Base-by-base conservation (phyloP, 345 rosid genomes). In the Corchorus olitorius region DNA sequence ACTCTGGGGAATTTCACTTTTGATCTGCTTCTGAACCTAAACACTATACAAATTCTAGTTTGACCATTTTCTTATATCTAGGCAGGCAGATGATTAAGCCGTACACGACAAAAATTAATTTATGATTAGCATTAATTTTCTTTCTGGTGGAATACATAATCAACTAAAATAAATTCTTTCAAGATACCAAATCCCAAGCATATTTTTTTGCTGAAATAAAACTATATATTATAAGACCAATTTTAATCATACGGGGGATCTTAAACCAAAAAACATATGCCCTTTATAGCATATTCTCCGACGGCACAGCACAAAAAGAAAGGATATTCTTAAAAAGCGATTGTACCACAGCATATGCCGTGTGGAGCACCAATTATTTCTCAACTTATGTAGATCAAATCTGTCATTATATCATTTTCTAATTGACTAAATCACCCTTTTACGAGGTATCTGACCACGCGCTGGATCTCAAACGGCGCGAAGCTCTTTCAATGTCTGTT, bases 241-340 rank as follows among this genome's bases (percentile, higher is more conserved):
- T 70, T 72, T 45, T 49, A 56, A 45, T 46, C 48, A 60, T 9
- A 13, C 27, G 27, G 50, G 64, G 35, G 50, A 17, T 39, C 46
- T 55, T 50, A 54, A 50, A 50, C 43, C 43, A 39, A 3, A 4
- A 5, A 4, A 19, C 5, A 16, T 74, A 48, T 62, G 69, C 34
- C 17, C 59, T 17, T 74, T 74, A 49, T 8, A 13, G 77, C 77
- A 74, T 74, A 74, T 74, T 62, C 77, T n/a, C 5, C 11, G 45
- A 1, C 27, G 43, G 45, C 10, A 27, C 0, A 35, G 70, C 77
- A 49, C 70, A 62, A 74, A 14, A 33, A 22, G 0, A 0, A 17
- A 33, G 76, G 43, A 73, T 73, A 73, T 73, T 73, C 76, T 61
- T 61, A 14, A 62, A 48, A 46, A 6, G 8, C 8, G 11, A 74